Conservation (phyloP, 306 rosid genomes). For the Rubus parviflorus region DNA sequence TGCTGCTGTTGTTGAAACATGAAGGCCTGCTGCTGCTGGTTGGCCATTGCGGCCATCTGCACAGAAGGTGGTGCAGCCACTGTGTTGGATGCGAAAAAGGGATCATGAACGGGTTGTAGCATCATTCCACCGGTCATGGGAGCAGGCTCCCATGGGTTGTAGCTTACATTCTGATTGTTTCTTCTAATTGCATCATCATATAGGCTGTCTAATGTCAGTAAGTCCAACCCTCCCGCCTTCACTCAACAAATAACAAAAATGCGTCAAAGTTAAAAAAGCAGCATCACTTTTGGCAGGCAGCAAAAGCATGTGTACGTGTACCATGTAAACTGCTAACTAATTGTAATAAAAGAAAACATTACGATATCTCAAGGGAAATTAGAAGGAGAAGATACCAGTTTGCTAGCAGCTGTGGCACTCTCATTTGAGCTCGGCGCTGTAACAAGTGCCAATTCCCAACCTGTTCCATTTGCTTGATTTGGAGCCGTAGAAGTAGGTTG, state of each 20-base stretch:
- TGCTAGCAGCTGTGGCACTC: slow-evolving; percentile 68
- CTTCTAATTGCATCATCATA: slow-evolving; percentile 93
- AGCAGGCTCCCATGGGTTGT: slow-evolving; percentile 93
- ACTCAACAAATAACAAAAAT: slow-evolving; percentile 11
- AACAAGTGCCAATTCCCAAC: slow-evolving; percentile 99
- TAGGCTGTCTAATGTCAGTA: slow-evolving; percentile 91
- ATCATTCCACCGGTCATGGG: slow-evolving; percentile 52
- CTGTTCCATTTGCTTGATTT: slow-evolving; percentile 69
- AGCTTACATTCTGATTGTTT: slow-evolving; percentile 81
- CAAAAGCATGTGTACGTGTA: neutral
- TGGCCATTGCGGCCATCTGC: slow-evolving; percentile 88
- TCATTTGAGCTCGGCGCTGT: slow-evolving; percentile 96
- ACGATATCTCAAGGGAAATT: neutral
- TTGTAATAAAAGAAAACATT: neutral
- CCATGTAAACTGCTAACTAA: no score
- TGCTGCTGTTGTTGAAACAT: slow-evolving; percentile 78
- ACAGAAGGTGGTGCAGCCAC: slow-evolving; percentile 84
- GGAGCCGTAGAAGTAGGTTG: slow-evolving; percentile 62
- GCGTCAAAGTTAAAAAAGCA: neutral
- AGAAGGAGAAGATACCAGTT: slow-evolving; percentile 57
- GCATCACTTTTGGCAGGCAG: neutral
- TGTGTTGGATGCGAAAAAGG: slow-evolving; percentile 63
- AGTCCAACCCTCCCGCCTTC: slow-evolving; percentile 96
- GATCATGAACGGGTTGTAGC: slow-evolving; percentile 77
- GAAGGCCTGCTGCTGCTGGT: slow-evolving; percentile 91